Evolutionary conservation across 164 flowering plant genomes (phyloP).

Genomic region (Macadamia tetraphylla): DNA sequence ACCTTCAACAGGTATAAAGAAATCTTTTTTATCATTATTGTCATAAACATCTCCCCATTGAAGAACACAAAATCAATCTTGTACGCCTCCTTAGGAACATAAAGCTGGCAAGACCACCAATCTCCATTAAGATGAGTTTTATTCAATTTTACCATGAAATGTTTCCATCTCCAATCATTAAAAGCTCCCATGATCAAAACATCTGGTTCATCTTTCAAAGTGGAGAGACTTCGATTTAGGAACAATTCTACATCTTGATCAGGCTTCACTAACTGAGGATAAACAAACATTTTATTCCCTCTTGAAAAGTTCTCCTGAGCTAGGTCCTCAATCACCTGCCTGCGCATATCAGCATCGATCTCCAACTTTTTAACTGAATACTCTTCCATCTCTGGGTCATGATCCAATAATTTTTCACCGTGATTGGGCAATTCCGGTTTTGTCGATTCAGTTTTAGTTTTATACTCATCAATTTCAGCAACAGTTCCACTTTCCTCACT

Average conservation of each 20-base stretch:
- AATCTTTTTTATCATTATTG: slow-evolving; percentile 77
- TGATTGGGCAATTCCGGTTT: slow-evolving; percentile 6
- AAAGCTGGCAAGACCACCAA: slow-evolving; percentile 93
- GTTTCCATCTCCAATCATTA: slow-evolving; percentile 93
- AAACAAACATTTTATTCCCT: slow-evolving; percentile 61
- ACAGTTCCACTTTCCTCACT: slow-evolving; percentile 9
- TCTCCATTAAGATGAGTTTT: slow-evolving; percentile 67
- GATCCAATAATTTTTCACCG: slow-evolving; percentile 4
- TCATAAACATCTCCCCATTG: slow-evolving; percentile 81
- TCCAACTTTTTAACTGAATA: slow-evolving; percentile 29
- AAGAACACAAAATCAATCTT: slow-evolving; percentile 87
- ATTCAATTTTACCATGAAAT: slow-evolving; percentile 58
- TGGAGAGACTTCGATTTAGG: slow-evolving; percentile 64
- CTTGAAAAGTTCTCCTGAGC: slow-evolving; percentile 46
- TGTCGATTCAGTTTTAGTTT: slow-evolving; percentile 10
- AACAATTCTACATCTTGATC: slow-evolving; percentile 69
- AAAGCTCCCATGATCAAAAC: slow-evolving; percentile 88
- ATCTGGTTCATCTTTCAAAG: slow-evolving; percentile 58
- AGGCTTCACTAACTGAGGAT: slow-evolving; percentile 66
- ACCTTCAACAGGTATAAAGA: slow-evolving; percentile 60
- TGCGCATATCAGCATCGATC: slow-evolving; percentile 36
- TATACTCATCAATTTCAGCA: slow-evolving; percentile 13
- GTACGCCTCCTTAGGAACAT: slow-evolving; percentile 84
- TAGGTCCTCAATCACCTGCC: slow-evolving; percentile 46
- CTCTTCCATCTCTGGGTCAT: slow-evolving; percentile 19